Evolutionary conservation across 2,329 filamentous ascomycete species (phyloP).

Genomic region (Drechslerella dactyloides): DNA sequence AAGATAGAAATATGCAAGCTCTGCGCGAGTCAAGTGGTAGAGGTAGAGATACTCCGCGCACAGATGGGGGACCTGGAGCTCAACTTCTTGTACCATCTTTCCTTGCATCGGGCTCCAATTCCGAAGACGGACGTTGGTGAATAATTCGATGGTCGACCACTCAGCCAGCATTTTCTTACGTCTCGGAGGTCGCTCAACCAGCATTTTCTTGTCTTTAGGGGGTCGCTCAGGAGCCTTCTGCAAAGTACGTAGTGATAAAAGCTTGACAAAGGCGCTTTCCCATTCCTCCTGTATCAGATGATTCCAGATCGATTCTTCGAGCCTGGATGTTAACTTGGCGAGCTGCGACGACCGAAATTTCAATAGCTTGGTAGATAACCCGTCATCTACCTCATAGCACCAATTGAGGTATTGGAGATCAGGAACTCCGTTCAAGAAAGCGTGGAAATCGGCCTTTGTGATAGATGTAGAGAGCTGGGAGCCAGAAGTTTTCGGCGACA

Average conservation of each 20-base stretch:
- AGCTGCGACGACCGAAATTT: background rate
- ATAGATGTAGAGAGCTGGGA: no score
- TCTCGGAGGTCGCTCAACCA: background rate
- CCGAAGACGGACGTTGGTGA: background rate
- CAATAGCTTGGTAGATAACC: background rate
- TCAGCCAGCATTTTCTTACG: background rate
- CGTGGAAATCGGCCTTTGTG: no score
- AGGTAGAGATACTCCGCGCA: background rate
- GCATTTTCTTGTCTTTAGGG: no score
- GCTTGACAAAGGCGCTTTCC: background rate
- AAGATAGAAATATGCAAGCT: constrained; percentile 24
- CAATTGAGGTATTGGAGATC: no score
- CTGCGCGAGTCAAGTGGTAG: constrained; percentile 12
- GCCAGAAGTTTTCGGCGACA: no score
- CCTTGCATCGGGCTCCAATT: background rate
- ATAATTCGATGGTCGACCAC: background rate
- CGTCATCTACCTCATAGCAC: no score
- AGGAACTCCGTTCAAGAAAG: no score
- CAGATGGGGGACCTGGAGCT: background rate
- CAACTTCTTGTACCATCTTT: background rate
- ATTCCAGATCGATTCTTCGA: background rate
- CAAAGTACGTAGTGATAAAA: background rate
- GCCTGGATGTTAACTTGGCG: background rate
- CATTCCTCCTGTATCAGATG: background rate
- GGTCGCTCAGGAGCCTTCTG: background rate